Evolutionary conservation across 2,329 filamentous ascomycete species (phyloP), one percentile per base, ranked within the genome.

Genomic region (Fusarium xylarioides): DNA sequence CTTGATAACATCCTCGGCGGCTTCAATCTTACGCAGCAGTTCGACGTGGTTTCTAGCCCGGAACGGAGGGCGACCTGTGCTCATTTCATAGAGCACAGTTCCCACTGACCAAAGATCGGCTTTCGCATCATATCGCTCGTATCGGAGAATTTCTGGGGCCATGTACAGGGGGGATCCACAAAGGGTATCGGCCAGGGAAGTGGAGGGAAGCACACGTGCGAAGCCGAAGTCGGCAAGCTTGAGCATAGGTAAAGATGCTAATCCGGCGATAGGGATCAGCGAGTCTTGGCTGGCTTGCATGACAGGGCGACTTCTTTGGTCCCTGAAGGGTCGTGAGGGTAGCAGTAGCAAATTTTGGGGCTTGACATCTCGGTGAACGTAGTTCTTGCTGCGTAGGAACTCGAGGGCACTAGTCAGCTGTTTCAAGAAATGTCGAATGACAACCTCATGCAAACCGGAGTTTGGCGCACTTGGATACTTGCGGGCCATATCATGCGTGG

Each of bases 161-260:
- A 99, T 99, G 84, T 99, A 99, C 32, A 99, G 86, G 15, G 96
- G 96, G 18, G 96, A 98, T 23, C 96, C 96, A 81, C 96, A 99
- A 1, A 99, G 89, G 1, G 96, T 99, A 81, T 99, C 96, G 16
- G 96, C 96, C 71, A 99, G 88, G 10, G 95, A 95, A 1, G 95
- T 97, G 12, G 93, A 91, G 4, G 96, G 95, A 54, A 99, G 85
- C 62, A 97, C 94, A 63, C 96, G 91, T 63, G 96, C 96, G 80
- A 99, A 99, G n/a, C 96, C 96, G 80, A 99, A 99, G 84, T 99
- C 96, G 64, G 96, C 96, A 76, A 99, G 91, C 84, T 99, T 99
- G 68, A 99, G 89, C 92, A 98, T 97, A 9, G 96, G 96, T 46
- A 99, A 84, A 23, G 95, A 96, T 59, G 90, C 87, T 35, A 99